Evolutionary conservation across 2,329 filamentous ascomycete species (phyloP).

Genomic region (Trichoderma sp.): DNA sequence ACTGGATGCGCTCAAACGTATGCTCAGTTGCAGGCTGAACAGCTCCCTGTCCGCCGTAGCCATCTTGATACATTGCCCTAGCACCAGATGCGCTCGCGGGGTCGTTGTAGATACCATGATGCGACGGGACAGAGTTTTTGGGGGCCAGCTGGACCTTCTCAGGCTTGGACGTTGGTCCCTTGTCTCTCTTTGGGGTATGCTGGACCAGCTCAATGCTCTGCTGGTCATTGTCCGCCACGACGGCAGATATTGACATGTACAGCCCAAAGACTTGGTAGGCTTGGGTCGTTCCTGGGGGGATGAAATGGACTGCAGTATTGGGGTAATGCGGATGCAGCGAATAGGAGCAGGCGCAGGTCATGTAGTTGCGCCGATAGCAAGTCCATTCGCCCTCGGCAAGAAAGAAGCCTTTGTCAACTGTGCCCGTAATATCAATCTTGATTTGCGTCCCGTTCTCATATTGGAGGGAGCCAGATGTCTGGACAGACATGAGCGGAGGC

Average conservation of each 20-base stretch:
- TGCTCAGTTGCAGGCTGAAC: constrained; percentile 53
- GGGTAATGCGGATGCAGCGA: constrained; percentile 61
- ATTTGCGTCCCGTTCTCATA: constrained; percentile 60
- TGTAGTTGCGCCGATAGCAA: constrained; percentile 90
- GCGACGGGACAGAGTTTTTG: constrained; percentile 59
- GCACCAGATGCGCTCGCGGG: constrained; percentile 31
- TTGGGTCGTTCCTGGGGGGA: constrained; percentile 51
- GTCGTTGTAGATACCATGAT: constrained; percentile 49
- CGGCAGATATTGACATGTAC: constrained; percentile 81
- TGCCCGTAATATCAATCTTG: constrained; percentile 73
- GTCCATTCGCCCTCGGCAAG: constrained; percentile 81
- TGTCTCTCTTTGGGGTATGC: constrained; percentile 89
- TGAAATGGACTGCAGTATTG: constrained; percentile 52
- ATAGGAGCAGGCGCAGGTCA: constrained; percentile 81
- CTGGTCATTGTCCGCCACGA: constrained; percentile 72
- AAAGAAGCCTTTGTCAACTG: constrained; percentile 90
- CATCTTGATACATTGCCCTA: constrained; percentile 45
- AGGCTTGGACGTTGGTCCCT: constrained; percentile 76
- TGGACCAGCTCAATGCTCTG: constrained; percentile 84
- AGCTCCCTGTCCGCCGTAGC: constrained; percentile 35
- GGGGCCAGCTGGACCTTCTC: constrained; percentile 68
- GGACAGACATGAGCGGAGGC: constrained; percentile 54
- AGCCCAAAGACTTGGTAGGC: constrained; percentile 71
- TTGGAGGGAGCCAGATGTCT: constrained; percentile 60
- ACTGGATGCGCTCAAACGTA: constrained; percentile 86